Evolutionary conservation across 2,329 filamentous ascomycete species (phyloP), one percentile per base, ranked within the genome.

Genomic region (Hypoxylon sp.): DNA sequence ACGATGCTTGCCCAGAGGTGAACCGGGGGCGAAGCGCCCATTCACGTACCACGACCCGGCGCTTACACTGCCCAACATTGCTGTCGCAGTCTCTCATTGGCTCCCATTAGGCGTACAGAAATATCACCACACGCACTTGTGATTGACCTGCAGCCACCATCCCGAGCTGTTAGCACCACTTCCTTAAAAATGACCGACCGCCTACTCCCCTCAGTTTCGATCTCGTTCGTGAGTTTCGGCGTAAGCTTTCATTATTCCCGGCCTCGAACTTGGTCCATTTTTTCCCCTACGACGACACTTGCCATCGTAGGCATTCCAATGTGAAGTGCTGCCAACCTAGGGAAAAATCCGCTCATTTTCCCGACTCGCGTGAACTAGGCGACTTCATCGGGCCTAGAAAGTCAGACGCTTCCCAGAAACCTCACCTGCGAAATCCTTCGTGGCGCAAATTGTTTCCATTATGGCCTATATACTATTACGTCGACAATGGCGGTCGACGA

Each of bases 391-490:
- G 51, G 24, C 32, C 34, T 43, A n/a, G 44, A n/a, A 55, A 67
- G 26, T 44, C 61, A 63, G 34, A 57, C 54, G 44, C 62, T 56
- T 49, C 24, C 32, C 24, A 65, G 10, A 43, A 57, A 47, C 51
- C 26, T 47, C 48, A 55, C 19, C 48, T 20, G 15, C 46, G 11
- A 58, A 28, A 63, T 59, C 59, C 59, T 67, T 65, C 59, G 67
- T 26, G 62, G 65, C 59, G 55, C 65, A 47, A 57, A n/a, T 32
- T 46, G 52, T 61, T 57, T 62, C 65, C 65, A 69, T 53, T 47
- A 81, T 81, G 79, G 73, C 70, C 48, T 87, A 87, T 74, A 80
- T 78, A 77, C 82, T 90, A 69, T 75, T 92, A 28, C 85, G 83
- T 65, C 85, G 85, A 68, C 79, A 80, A 76, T 88, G 85, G 85